These are phyloP conservation scores for Populus alba DNA, from an alignment of 345 rosid genomes.

Conservation along the genomic window DNA sequence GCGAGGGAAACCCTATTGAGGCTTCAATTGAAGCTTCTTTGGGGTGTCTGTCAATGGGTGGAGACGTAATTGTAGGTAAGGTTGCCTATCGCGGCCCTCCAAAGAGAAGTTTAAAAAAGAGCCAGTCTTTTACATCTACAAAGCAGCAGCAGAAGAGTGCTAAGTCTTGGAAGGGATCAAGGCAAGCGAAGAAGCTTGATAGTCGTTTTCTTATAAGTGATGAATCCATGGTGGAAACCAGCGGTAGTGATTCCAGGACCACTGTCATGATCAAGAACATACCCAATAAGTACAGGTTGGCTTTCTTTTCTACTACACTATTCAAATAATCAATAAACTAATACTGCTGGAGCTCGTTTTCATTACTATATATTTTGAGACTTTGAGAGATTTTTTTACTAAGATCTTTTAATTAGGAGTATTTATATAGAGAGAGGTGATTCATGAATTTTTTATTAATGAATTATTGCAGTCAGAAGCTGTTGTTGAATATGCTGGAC, in stretches of 20 bases:
- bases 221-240: constrained; percentile 47
- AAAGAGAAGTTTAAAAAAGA: constrained; percentile 34
- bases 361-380: not conserved
- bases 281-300: constrained; percentile 89
- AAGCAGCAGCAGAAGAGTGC: constrained; percentile 33
- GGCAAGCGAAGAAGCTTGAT: constrained; percentile 42
- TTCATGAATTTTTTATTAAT: not conserved
- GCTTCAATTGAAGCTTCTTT: constrained; percentile 26
- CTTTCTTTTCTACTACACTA: not conserved
- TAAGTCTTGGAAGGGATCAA: constrained; percentile 48
- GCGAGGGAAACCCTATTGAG: constrained; percentile 30
- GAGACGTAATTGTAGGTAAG: constrained; percentile 8
- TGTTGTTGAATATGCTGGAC: constrained; percentile 74
- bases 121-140: constrained; percentile 4
- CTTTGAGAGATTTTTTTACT: not conserved
- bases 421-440: not conserved
- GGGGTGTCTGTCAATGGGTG: constrained; percentile 31
- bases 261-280: constrained; percentile 98
- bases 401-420: not conserved
- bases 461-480: constrained; percentile 21
- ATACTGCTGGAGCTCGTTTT: not conserved
- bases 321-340: not conserved
- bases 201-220: constrained; percentile 57
- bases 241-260: constrained; percentile 62
- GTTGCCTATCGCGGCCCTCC: constrained; percentile 3